phyloP scores from a whole-genome alignment of 2,329 filamentous ascomycete genomes.

The Colletotrichum sp. region DNA sequence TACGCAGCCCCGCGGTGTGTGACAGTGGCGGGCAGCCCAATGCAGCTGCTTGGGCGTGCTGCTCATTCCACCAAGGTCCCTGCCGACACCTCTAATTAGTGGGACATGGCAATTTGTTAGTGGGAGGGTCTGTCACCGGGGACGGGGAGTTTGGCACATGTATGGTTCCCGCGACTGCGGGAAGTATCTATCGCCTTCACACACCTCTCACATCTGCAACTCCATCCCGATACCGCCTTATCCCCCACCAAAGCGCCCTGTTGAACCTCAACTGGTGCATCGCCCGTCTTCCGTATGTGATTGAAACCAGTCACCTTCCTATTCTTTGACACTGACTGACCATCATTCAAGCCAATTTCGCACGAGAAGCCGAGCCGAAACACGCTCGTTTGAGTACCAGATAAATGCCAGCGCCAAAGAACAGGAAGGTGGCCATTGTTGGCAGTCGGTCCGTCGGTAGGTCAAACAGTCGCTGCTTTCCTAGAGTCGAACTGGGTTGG shows the following conservation, averaged over 20 bases:
- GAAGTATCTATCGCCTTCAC: neutral
- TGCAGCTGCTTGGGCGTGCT: neutral
- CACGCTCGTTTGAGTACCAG: neutral
- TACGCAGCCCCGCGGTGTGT: neutral
- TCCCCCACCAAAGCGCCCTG: neutral
- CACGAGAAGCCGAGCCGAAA: neutral
- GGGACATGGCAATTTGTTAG: neutral
- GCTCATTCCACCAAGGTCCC: neutral
- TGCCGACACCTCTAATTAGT: neutral
- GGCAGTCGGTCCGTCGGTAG: conserved; percentile 84
- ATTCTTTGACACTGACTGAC: neutral
- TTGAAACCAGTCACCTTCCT: neutral
- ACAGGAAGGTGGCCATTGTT: conserved; percentile 94
- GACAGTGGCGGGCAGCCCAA: neutral
- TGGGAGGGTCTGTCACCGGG: neutral
- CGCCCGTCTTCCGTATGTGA: neutral
- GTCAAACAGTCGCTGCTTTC: conserved; percentile 25
- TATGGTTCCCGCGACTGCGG: neutral
- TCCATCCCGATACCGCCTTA: neutral
- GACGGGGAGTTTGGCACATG: neutral
- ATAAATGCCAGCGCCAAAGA: conserved; percentile 75
- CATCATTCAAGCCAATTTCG: neutral
- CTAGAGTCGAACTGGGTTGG: neutral
- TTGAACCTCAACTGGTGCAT: neutral
- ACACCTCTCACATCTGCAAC: neutral